Evolutionary conservation across 1,284 basidiomycete species (phyloP).

Genomic region (Boletus semigastroideus): DNA sequence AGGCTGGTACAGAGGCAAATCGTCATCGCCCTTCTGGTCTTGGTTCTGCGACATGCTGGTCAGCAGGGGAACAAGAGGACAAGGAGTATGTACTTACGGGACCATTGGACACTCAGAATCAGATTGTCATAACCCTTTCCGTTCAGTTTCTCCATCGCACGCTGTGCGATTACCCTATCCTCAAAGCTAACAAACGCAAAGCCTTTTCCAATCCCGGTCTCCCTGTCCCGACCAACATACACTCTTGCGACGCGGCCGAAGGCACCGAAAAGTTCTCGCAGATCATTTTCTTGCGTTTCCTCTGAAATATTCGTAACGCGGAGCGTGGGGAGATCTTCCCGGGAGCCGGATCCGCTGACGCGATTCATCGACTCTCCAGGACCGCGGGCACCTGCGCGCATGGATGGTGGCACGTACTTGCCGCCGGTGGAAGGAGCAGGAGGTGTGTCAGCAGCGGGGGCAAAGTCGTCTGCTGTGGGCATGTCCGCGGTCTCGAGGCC

Average conservation of each 20-base stretch:
- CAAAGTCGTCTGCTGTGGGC: constrained; percentile 52
- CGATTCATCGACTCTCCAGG: constrained; percentile 83
- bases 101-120: constrained; percentile 88
- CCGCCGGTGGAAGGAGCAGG: constrained; percentile 48
- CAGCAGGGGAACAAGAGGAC: background rate
- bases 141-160: constrained; percentile 91
- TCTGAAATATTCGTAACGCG: constrained; percentile 97
- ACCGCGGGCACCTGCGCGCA: constrained; percentile 73
- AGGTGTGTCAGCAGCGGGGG: constrained; percentile 40
- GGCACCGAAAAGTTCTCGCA: constrained; percentile 85
- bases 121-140: constrained; percentile 91
- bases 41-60: constrained; percentile 34
- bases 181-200: constrained; percentile 98
- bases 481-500: constrained; percentile 67
- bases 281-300: constrained; percentile 93
- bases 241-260: constrained; percentile 88
- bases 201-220: constrained; percentile 94
- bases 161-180: constrained; percentile 75
- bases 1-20: constrained; percentile 1
- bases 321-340: constrained; percentile 95
- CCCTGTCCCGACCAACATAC: constrained; percentile 93
- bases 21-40: constrained; percentile 40
- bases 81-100: constrained; percentile 52
- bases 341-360: constrained; percentile 40
- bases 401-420: constrained; percentile 93